These are phyloP conservation scores for Acanthamoeba castellanii DNA, from an alignment of 208 protist genomes.

Conservation along the genomic window DNA sequence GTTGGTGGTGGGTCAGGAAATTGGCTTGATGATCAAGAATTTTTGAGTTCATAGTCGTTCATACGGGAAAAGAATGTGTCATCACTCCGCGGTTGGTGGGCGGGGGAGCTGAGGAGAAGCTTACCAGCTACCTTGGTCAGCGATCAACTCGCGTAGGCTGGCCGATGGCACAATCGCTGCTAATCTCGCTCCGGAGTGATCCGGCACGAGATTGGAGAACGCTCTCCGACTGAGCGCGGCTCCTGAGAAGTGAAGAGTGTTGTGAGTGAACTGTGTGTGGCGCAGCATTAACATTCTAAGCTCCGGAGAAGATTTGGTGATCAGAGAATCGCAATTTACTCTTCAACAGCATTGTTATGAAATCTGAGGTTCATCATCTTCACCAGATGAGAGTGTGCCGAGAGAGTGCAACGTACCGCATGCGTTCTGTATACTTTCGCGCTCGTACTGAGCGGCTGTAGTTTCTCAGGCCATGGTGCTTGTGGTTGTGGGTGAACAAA, in stretches of 20 bases:
- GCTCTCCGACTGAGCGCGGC: too few relatives aligned
- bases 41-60: conserved; percentile 45
- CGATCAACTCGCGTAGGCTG: neutral
- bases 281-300: neutral
- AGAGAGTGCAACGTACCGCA: neutral
- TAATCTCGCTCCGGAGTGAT: too few relatives aligned
- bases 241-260: neutral
- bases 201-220: too few relatives aligned
- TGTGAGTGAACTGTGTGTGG: neutral
- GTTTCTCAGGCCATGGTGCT: neutral
- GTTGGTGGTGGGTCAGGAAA: conserved; percentile 11
- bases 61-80: conserved; percentile 50
- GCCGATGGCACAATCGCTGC: too few relatives aligned
- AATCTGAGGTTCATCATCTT: conserved; percentile 6
- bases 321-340: conserved; percentile 53
- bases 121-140: neutral
- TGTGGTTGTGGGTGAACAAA: neutral
- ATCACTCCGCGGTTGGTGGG: neutral
- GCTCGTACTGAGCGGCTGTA: neutral
- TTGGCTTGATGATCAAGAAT: conserved; percentile 32
- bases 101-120: neutral
- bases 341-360: neutral
- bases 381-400: neutral
- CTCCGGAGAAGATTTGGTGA: neutral
- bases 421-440: neutral